Conservation (phyloP, 164 flowering plant species). For the Taxillus chinensis region DNA sequence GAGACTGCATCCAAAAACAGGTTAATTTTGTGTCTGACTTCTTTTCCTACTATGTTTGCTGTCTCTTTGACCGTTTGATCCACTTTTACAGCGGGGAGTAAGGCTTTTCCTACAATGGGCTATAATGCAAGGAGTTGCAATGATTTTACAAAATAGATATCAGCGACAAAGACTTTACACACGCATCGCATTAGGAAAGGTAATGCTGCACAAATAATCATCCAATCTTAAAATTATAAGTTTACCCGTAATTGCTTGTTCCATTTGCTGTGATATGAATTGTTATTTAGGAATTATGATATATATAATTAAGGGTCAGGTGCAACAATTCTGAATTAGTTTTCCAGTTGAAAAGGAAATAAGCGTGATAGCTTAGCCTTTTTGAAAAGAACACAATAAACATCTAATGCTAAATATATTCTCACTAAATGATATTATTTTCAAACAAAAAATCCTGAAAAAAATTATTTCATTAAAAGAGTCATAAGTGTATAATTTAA, state of each 20-base stretch:
- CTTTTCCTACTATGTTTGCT: not conserved
- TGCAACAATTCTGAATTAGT: no score
- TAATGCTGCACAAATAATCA: conserved; percentile 11
- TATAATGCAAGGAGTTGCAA: conserved; percentile 96
- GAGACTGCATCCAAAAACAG: conserved; percentile 85
- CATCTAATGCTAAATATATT: no score
- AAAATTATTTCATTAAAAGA: no score
- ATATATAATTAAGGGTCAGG: no score
- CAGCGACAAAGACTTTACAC: conserved; percentile 95
- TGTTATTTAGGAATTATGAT: not conserved
- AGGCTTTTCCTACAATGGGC: conserved; percentile 89
- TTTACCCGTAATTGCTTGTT: not conserved
- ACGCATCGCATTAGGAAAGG: conserved; percentile 99
- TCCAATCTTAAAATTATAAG: not conserved
- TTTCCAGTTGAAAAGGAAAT: no score
- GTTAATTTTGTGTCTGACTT: conserved; percentile 20
- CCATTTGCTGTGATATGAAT: not conserved
- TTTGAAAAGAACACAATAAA: no score
- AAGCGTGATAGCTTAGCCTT: no score
- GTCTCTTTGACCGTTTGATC: not conserved
- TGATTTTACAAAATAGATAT: conserved; percentile 94
- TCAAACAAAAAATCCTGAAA: no score
- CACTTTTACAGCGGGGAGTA: conserved; percentile 62
- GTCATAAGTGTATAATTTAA: no score
- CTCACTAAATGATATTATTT: no score